phyloP scores from a whole-genome alignment of 75 land plant species.

The Pinus tabuliformis region DNA sequence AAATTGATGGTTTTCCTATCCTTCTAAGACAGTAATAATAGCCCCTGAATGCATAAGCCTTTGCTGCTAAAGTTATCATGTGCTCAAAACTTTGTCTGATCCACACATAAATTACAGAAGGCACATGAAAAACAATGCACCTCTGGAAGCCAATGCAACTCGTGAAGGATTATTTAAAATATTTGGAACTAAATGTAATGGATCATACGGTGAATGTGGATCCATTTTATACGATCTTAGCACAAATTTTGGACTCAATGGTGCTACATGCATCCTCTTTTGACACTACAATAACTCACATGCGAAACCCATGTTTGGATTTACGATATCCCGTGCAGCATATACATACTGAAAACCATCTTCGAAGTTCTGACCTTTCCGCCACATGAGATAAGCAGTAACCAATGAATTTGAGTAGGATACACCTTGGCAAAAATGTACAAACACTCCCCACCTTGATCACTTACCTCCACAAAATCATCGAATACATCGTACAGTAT shows the following conservation, averaged over 20 bases:
- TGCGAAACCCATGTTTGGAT: constrained; percentile 13
- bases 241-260: too few species aligned
- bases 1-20: too few species aligned
- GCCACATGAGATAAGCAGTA: constrained; percentile 3
- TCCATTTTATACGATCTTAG: too few species aligned
- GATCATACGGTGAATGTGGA: constrained; percentile 49
- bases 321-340: constrained; percentile 74
- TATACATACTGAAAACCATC: constrained; percentile 91
- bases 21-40: too few species aligned
- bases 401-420: too few species aligned
- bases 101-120: constrained; percentile 74
- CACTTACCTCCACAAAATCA: constrained; percentile 11
- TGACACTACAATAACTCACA: too few species aligned
- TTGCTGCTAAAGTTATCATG: constrained; percentile 57
- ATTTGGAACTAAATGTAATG: constrained; percentile 88
- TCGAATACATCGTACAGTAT: constrained; percentile 69
- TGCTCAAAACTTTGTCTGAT: constrained; percentile 47
- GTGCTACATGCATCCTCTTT: too few species aligned
- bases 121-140: constrained; percentile 72
- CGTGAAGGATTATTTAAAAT: constrained; percentile 44
- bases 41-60: constrained; percentile 31
- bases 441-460: too few species aligned
- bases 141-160: constrained; percentile 62
- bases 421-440: too few species aligned
- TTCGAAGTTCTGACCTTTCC: constrained; percentile 81